Evolutionary conservation across 306 rosid genomes (phyloP).

Genomic region (Prunus padus): DNA sequence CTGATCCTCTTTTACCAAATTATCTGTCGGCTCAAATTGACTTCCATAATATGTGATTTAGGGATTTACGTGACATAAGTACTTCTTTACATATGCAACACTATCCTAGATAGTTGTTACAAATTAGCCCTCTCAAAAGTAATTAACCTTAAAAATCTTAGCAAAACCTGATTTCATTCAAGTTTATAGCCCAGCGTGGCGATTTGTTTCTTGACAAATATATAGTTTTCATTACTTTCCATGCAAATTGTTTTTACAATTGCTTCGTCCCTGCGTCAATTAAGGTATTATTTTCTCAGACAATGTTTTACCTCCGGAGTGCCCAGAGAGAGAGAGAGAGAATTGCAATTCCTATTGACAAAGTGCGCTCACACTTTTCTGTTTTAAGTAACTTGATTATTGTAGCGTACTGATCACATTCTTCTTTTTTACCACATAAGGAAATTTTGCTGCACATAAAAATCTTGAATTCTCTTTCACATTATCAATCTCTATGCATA

Average conservation of each 20-base stretch:
- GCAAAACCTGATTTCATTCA: not conserved
- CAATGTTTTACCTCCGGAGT: not conserved
- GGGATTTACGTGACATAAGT: no score
- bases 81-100: no score
- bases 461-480: no score
- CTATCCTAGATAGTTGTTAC: no score
- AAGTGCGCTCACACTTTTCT: not conserved
- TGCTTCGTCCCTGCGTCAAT: not conserved
- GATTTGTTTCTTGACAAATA: not conserved
- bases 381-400: not conserved
- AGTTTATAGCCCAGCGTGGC: not conserved
- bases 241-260: not conserved
- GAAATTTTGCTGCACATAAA: not conserved
- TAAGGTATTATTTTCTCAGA: not conserved
- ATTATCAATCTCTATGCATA: no score
- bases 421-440: not conserved
- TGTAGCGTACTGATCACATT: not conserved
- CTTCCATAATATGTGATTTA: no score
- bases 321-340: not conserved
- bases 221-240: not conserved
- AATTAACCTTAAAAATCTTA: not conserved
- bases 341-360: not conserved
- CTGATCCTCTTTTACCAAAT: no score
- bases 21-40: no score
- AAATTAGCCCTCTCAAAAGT: no score